Base-by-base conservation (phyloP, 176 grass and related monocot genomes). In the Hsuehochloa calcarea region DNA sequence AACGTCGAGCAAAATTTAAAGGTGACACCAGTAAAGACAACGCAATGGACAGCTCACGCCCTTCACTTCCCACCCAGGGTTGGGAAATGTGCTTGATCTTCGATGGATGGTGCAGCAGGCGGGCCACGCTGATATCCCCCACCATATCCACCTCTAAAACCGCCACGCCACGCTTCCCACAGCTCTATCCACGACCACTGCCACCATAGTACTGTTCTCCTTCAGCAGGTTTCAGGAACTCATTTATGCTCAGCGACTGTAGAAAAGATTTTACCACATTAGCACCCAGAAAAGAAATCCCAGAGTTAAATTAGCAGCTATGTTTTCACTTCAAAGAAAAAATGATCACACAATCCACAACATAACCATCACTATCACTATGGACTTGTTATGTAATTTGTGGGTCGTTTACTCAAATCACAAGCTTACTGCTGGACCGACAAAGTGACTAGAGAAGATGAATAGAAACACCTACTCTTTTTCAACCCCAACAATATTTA, bases 181-280 rank as follows among this genome's bases (percentile, higher is more conserved):
- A 84, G 3, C 87, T 90, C 43, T 85, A 87, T 37, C 89, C 90
- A 38, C 92, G 91, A 1, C 90, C 95, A 52, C 90, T 90, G 5
- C 95, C 88, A 1, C 75, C 90, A 38, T 91, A 88, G 81, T 78
- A 83, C 15, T 79, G 79, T 69, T 93, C 90, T 35, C 95, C 92
- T 84, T 97, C 89, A 25, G 89, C 85, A 15, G 90, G 90, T 81
- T 97, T 97, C 61, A 97, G 78, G 62, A 97, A 97, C 71, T 94
- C 95, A 3, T 91, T 97, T 72, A 94, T 93, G 82, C 84, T 97
- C 75, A 97, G 6, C 1, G 86, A 87, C 95, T 97, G 74, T 15
- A 83, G 41, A 31, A 52, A 16, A 66, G 0, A 80, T 25, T 35
- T 77, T 27, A 75, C 41, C 31, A 60, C 3, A 82, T 84, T 37